phyloP scores from a whole-genome alignment of 1,284 basidiomycete species.

The Tilletia indica region DNA sequence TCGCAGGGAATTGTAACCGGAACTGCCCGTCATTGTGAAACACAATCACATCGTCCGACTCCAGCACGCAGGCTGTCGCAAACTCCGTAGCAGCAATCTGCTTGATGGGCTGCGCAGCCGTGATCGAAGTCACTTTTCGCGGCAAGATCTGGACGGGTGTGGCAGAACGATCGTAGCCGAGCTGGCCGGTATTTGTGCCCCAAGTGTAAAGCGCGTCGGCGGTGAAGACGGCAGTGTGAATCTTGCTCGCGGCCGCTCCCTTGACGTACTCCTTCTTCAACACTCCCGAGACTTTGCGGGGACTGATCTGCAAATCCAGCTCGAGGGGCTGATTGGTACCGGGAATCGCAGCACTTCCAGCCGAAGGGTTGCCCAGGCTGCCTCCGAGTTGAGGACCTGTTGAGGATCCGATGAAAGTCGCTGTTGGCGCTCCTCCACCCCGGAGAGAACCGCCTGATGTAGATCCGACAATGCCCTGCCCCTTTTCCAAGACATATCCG shows the following conservation, averaged over 20 bases:
- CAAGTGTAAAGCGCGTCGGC: slow-evolving; percentile 80
- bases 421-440: slow-evolving; percentile 58
- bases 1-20: slow-evolving; percentile 64
- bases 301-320: slow-evolving; percentile 68
- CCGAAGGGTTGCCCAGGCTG: neutral
- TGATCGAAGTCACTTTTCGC: slow-evolving; percentile 70
- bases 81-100: slow-evolving; percentile 63
- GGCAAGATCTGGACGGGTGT: slow-evolving; percentile 78
- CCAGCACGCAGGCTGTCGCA: slow-evolving; percentile 75
- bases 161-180: slow-evolving; percentile 66
- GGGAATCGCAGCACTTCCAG: neutral
- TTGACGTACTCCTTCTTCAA: slow-evolving; percentile 76
- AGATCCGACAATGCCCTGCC: slow-evolving; percentile 38
- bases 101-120: slow-evolving; percentile 35
- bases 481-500: slow-evolving; percentile 77
- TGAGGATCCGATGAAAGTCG: slow-evolving; percentile 26
- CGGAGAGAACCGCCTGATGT: slow-evolving; percentile 31
- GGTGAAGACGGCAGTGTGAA: slow-evolving; percentile 88
- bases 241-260: slow-evolving; percentile 83
- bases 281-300: slow-evolving; percentile 72
- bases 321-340: slow-evolving; percentile 22
- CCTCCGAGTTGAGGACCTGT: slow-evolving; percentile 1
- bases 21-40: slow-evolving; percentile 73
- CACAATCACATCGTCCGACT: slow-evolving; percentile 75
- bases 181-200: slow-evolving; percentile 91